Base-by-base conservation (phyloP, 163 green algal genomes). In the Prototheca wickerhamii region DNA sequence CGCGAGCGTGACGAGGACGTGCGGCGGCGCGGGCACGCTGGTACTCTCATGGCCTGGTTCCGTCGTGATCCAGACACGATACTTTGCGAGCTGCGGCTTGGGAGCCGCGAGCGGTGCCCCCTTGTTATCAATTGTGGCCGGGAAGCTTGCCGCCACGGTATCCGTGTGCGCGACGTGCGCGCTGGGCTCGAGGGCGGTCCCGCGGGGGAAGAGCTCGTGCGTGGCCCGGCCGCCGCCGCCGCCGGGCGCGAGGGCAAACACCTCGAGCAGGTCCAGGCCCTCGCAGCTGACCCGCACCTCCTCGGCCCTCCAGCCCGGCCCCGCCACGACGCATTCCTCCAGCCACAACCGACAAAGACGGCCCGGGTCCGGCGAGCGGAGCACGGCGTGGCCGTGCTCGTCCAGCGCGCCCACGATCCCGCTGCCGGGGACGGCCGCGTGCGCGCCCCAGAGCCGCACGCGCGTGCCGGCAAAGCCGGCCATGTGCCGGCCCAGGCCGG, bases 371-470 rank as follows among this genome's bases (percentile, higher is more conserved):
- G 18, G 12, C 15, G 46, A 12, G 15, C 0, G 18, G 12, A 54
- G 0, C 46, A 28, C 23, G 12, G 46, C 46, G 26, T 54, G 46
- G 12, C 46, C 46, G 33, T 50, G 33, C 21, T 26, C 10, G 21
- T 30, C 17, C 33, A 28, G 42, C 4, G n/a, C 43, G 7, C 43
- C 55, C 4, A 57, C 67, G 40, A 65, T 58, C 23, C 57, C 55
- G 17, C 55, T 73, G 33, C 71, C 73, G 21, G 74, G 23, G 50
- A n/a, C n/a, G n/a, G n/a, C n/a, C n/a, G n/a, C n/a, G n/a, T n/a
- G n/a, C n/a, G 80, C 77, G 29, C 76, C 59, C 29, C 60, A 55
- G 25, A 53, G 32, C 1, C 32, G 25, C 43, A 70, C 42, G 33
- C 55, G 55, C 2, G n/a, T 23, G 26, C 8, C 51, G 10, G 32